phyloP scores from a whole-genome alignment of 164 flowering plant genomes.

The Stephania cephalantha region DNA sequence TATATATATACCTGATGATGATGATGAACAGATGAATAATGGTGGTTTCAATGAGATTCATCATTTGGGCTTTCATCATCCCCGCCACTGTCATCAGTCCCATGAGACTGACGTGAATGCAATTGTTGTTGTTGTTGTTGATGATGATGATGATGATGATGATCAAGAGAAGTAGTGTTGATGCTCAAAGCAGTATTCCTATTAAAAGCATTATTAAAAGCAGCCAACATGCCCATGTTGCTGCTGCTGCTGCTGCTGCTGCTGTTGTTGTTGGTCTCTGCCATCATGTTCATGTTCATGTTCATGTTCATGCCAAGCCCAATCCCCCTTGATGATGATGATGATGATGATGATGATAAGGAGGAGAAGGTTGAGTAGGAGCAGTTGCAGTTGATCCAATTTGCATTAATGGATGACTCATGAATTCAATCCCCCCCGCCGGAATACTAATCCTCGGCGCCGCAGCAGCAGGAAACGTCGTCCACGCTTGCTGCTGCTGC shows the following conservation, averaged over 20 bases:
- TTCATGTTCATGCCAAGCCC: conserved; percentile 34
- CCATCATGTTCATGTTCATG: no score
- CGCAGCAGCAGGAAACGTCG: conserved; percentile 35
- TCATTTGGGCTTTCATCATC: conserved; percentile 39
- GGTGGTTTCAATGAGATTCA: conserved; percentile 35
- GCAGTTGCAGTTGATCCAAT: no score
- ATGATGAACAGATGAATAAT: background rate
- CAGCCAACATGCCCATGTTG: conserved; percentile 70
- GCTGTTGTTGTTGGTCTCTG: no score
- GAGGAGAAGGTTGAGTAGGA: no score
- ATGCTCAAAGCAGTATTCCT: conserved; percentile 30
- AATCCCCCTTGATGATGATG: conserved; percentile 38
- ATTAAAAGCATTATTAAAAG: conserved; percentile 57
- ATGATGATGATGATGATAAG: conserved; percentile 31
- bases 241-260: no score
- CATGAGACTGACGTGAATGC: conserved; percentile 27
- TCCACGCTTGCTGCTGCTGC: conserved; percentile 36
- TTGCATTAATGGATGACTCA: conserved; percentile 8
- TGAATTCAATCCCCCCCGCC: conserved; percentile 33
- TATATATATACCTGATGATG: no score
- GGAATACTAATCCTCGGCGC: conserved; percentile 51
- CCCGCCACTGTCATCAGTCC: conserved; percentile 38
- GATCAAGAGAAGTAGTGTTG: conserved; percentile 24
- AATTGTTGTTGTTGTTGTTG: conserved; percentile 32
- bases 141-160: conserved; percentile 38